Evolutionary conservation across 1,139 yeast genomes (phyloP), one percentile per base, ranked within the genome.

Genomic region (Pichia inconspicua): DNA sequence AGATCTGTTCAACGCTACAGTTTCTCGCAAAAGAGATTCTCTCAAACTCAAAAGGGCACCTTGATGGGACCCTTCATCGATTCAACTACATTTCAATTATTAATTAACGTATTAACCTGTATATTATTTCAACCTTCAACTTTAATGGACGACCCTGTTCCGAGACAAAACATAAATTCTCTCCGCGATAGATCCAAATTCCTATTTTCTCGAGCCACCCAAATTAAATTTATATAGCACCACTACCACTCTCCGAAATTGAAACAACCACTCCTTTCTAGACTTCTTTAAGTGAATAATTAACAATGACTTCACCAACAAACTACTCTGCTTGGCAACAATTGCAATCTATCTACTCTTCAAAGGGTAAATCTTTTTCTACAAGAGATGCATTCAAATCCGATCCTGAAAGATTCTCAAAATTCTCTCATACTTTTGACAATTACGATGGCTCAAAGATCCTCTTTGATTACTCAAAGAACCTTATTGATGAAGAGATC

Each of bases 391-490:
- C 85, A 59, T 92, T 92, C 68, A 68, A 74, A 48, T 70, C 77
- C 57, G 96, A 92, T 67, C 69, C 86, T 17, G 63, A 76, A 54
- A 80, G 98, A 66, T 88, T 82, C 66, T 74, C 72, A 55, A 88
- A 87, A 69, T 81, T 74, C 63, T 78, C 95, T 57, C 79, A 79
- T 66, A 81, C 86, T 49, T 88, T 89, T 68, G 71, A 73, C 61
- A 90, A 89, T 74, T 85, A 66, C 67, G 97, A 90, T 63, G 90
- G 84, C 42, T 84, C 95, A 47, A 75, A 89, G 72, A 85, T 92
- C 62, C 73, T 92, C 62, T 92, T 90, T 66, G 98, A 92, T 68
- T 92, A 83, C 76, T 87, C 96, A 61, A 92, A 92, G 77, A 92
- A 92, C 72, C 77, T 92, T 67, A 73, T 92, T 64, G 84, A 89